Conservation (phyloP, 164 flowering plant species). For the Macadamia tetraphylla region DNA sequence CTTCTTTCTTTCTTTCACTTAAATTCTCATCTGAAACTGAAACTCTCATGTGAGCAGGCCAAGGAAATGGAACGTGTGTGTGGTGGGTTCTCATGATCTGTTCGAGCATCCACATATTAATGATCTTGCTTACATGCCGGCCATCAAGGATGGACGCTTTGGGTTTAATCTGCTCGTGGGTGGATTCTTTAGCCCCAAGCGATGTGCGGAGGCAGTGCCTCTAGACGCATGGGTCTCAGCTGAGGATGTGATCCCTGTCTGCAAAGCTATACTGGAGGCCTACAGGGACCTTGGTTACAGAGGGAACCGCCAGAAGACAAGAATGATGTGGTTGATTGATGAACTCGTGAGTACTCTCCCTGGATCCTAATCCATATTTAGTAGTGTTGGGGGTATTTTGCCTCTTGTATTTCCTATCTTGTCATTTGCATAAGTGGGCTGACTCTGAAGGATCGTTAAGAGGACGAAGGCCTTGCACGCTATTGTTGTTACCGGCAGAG, state of each 20-base stretch:
- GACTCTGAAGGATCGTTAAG: no score
- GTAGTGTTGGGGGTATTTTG: no score
- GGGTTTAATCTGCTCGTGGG: constrained; percentile 95
- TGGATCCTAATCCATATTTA: no score
- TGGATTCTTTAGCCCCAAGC: constrained; percentile 87
- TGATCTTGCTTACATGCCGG: constrained; percentile 98
- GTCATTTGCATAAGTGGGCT: no score
- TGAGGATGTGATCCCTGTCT: constrained; percentile 67
- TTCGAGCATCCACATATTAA: constrained; percentile 97
- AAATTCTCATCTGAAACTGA: background rate
- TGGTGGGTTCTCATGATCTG: constrained; percentile 90
- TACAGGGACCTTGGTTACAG: constrained; percentile 81
- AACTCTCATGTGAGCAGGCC: constrained; percentile 47
- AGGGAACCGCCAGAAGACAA: constrained; percentile 85
- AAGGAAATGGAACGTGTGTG: constrained; percentile 96
- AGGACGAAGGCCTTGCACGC: no score
- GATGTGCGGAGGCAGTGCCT: constrained; percentile 91
- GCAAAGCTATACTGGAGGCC: constrained; percentile 78
- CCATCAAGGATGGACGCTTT: constrained; percentile 65
- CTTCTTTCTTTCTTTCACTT: background rate
- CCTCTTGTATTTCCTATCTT: no score
- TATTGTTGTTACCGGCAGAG: no score
- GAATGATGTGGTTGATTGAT: constrained; percentile 99
- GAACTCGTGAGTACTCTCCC: constrained; percentile 64
- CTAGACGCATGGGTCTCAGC: constrained; percentile 93